phyloP scores from a whole-genome alignment of 805 yeast genomes.

The Candida berthetii region DNA sequence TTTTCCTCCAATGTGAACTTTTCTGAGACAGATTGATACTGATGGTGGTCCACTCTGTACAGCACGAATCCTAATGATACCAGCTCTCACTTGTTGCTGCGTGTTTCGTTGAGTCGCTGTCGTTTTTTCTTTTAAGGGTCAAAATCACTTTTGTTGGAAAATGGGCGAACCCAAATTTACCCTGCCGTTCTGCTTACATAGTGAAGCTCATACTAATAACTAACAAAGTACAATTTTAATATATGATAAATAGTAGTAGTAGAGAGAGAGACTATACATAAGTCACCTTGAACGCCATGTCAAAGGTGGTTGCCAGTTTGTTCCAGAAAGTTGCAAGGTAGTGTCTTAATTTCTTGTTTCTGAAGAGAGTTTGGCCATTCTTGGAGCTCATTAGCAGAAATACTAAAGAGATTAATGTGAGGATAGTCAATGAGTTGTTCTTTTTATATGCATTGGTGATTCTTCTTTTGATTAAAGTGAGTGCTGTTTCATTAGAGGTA shows the following conservation, averaged over 20 bases:
- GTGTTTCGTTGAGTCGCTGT: not conserved
- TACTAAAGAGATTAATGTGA: not conserved
- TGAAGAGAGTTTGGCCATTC: not conserved
- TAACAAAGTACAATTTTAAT: no score
- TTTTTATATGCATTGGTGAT: not conserved
- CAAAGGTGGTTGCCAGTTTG: constrained; percentile 8
- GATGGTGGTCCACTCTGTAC: no score
- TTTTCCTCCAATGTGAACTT: no score
- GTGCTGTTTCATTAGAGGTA: no score
- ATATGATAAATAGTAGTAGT: no score
- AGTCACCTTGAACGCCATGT: constrained; percentile 21
- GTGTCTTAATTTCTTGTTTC: constrained; percentile 8
- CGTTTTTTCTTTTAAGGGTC: not conserved
- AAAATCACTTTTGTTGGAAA: not conserved
- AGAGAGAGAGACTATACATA: constrained; percentile 16
- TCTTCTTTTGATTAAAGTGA: no score
- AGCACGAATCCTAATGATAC: no score
- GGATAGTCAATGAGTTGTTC: not conserved
- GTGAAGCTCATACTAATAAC: no score
- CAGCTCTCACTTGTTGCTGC: no score
- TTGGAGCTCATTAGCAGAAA: not conserved
- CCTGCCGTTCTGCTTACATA: no score
- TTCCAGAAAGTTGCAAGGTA: constrained; percentile 7
- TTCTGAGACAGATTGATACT: no score
- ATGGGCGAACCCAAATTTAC: no score